A percentile compares a stretch with the other conserved stretches of the same genome.
Conservation (phyloP, 23 red algal species). For the Gracilariopsis chorda region DNA sequence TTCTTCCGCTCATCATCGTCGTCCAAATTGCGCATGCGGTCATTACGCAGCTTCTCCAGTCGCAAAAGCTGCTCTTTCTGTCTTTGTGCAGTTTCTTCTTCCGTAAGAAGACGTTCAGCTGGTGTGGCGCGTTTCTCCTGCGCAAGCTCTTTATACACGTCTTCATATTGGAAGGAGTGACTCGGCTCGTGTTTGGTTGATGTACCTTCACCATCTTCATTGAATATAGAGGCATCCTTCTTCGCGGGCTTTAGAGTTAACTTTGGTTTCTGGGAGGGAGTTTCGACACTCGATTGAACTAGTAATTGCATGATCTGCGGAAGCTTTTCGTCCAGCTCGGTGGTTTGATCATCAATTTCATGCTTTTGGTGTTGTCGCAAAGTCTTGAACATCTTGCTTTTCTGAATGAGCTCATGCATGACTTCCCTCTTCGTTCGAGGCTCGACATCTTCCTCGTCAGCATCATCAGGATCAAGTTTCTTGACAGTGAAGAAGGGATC, state of each 20-base stretch:
- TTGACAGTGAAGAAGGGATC: background rate
- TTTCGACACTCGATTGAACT: background rate
- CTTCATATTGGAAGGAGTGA: slow-evolving; percentile 32
- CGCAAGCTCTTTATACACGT: slow-evolving; percentile 44
- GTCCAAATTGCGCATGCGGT: slow-evolving; percentile 42
- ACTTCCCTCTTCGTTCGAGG: slow-evolving; percentile 43
- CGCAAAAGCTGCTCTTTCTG: slow-evolving; percentile 20
- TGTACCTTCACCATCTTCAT: background rate
- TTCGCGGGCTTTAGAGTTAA: background rate
- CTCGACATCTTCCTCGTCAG: background rate
- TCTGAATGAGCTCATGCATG: slow-evolving; percentile 68
- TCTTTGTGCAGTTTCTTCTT: slow-evolving; percentile 39
- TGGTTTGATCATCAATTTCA: slow-evolving; percentile 38
- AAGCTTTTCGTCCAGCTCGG: slow-evolving; percentile 34
- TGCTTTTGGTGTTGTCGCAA: slow-evolving; percentile 49
- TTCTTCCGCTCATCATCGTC: slow-evolving; percentile 5
- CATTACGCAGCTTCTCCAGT: slow-evolving; percentile 37
- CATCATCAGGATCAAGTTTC: background rate
- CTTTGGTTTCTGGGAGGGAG: background rate
- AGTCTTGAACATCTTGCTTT: slow-evolving; percentile 73
- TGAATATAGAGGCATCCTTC: slow-evolving; percentile 1
- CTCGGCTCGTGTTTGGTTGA: background rate
- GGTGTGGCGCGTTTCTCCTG: slow-evolving; percentile 43
- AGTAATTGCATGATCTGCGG: slow-evolving; percentile 44
- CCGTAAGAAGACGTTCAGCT: slow-evolving; percentile 52